Base-by-base conservation (phyloP, 305 asterid genomes). In the Plantago lanceolata region DNA sequence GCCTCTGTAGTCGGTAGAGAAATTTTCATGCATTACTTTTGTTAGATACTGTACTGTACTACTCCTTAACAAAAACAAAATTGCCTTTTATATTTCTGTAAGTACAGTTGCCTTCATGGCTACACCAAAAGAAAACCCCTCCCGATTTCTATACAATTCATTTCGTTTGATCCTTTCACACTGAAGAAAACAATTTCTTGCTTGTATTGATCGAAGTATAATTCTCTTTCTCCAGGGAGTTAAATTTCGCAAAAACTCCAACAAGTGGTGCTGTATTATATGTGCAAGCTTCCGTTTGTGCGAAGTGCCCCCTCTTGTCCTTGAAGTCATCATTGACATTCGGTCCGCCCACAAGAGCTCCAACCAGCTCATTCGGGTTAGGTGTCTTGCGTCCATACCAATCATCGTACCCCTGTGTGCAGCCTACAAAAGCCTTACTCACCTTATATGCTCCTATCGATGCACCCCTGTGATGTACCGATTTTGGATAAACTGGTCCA, bases 251-350 rank as follows among this genome's bases (percentile, higher is more conserved):
- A 53, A 92, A 87, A 70, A 82, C 82, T 19, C 97, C 97, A 4
- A 87, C 88, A 40, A 92, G 68, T 0, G 97, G 96, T 0, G 97
- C 96, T 0, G 93, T 81, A 55, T 85, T 92, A n/a, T 87, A 89
- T 2, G 94, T 85, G 65, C 98, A 92, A 48, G 96, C 96, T 73
- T 92, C 96, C 2, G 98, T 87, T 63, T 92, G 98, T 82, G 82
- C 70, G 15, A 78, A 85, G 31, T 89, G 84, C 3, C 81, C 90
- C 64, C 95, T 70, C 1, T 76, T 64, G 68, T 92, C 97, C n/a
- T 11, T 49, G 11, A 82, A 89, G 8, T 44, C 73, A 37, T 92
- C 98, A 1, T 78, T 58, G 3, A 18, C 17, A 63, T 81, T 82
- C 14, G 98, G 96, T 1, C 96, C 98, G 0, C 98, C 97, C 0